These are phyloP conservation scores for Salix caprea DNA, from an alignment of 345 rosid genomes.

Conservation along the genomic window DNA sequence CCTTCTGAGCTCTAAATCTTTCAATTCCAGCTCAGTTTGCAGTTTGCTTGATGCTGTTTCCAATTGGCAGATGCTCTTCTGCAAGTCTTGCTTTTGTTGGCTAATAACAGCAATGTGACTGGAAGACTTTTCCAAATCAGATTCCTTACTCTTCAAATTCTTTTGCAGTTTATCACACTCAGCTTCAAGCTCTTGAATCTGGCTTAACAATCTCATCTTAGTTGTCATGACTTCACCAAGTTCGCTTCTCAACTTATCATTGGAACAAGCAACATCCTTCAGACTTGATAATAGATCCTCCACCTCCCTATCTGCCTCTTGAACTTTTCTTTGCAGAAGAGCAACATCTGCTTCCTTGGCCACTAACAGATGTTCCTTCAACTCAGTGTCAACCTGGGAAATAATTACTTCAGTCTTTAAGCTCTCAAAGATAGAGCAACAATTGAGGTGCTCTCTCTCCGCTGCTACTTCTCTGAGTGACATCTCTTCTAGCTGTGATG, in stretches of 20 bases:
- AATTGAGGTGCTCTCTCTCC: constrained; percentile 30
- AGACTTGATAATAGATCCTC: constrained; percentile 35
- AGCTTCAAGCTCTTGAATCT: constrained; percentile 39
- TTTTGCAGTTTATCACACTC: constrained; percentile 21
- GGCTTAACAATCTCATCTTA: constrained; percentile 24
- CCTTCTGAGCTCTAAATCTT: constrained; percentile 25
- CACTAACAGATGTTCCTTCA: constrained; percentile 38
- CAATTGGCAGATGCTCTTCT: constrained; percentile 23
- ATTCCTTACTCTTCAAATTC: constrained; percentile 36
- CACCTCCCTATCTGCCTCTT: constrained; percentile 32
- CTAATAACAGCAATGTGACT: constrained; percentile 15
- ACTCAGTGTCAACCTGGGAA: constrained; percentile 44
- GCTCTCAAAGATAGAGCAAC: constrained; percentile 41
- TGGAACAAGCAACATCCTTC: constrained; percentile 31
- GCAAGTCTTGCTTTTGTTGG: constrained; percentile 30
- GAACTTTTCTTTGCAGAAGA: constrained; percentile 33
- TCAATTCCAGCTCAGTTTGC: constrained; percentile 27
- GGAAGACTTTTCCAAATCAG: constrained; percentile 27
- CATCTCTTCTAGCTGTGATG: constrained; percentile 46
- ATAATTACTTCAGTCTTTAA: constrained; percentile 44
- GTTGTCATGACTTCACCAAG: constrained; percentile 23
- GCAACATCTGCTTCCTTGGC: constrained; percentile 35
- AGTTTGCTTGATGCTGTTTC: constrained; percentile 24
- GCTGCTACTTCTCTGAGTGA: constrained; percentile 29
- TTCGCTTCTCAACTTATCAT: constrained; percentile 26